A percentile compares a stretch with the other conserved stretches of the same genome.
phyloP scores from a whole-genome alignment of 2,329 filamentous ascomycete genomes.

The Penicillium sp. region DNA sequence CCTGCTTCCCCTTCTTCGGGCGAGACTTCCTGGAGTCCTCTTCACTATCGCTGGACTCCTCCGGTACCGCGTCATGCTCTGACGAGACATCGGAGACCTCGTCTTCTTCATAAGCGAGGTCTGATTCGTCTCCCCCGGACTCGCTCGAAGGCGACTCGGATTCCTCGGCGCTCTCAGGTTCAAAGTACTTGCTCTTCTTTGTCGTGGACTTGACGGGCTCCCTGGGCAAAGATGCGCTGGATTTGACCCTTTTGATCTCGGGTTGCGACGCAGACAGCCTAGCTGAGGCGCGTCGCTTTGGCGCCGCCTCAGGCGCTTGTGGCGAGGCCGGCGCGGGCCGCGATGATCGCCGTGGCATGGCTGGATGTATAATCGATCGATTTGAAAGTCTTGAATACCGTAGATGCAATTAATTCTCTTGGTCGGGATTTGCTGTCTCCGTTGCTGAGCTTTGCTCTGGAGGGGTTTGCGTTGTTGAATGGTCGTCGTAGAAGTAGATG shows the following conservation, averaged over 20 bases:
- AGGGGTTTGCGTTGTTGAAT: neutral
- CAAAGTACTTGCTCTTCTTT: slow-evolving; percentile 58
- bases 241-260: slow-evolving; percentile 40
- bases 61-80: slow-evolving; percentile 20
- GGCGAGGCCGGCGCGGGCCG: slow-evolving; percentile 40
- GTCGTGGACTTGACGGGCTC: slow-evolving; percentile 42
- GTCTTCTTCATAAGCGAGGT: slow-evolving; percentile 45
- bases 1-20: slow-evolving; percentile 17
- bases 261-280: slow-evolving; percentile 34
- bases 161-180: slow-evolving; percentile 43
- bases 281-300: slow-evolving; percentile 42
- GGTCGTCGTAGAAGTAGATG: neutral
- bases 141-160: slow-evolving; percentile 58
- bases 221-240: slow-evolving; percentile 24
- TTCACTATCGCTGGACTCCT: slow-evolving; percentile 26
- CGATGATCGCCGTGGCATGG: slow-evolving; percentile 45
- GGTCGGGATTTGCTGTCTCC: neutral
- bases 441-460: neutral
- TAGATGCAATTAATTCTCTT: neutral
- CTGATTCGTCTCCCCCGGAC: slow-evolving; percentile 75
- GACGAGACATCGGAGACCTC: slow-evolving; percentile 14
- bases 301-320: slow-evolving; percentile 36
- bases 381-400: neutral
- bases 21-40: slow-evolving; percentile 11
- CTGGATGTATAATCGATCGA: neutral